A percentile compares a stretch with the other conserved stretches of the same genome.
Conservation (phyloP, 305 asterid species). For the Withania somnifera region DNA sequence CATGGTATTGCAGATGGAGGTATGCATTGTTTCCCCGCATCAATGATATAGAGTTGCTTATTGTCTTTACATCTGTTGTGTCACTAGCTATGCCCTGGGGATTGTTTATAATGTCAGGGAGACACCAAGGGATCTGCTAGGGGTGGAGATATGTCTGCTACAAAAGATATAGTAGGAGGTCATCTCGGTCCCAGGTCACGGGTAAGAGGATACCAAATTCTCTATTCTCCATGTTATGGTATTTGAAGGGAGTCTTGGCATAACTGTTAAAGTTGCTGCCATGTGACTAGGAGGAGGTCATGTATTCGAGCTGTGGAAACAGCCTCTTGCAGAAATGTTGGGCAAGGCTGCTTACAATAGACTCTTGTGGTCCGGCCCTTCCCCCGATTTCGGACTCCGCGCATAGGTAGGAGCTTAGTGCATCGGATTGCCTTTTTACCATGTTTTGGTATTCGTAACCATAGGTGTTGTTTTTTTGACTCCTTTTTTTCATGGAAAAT, state of each 20-base stretch:
- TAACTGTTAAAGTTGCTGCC: no score
- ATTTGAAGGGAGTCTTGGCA: no score
- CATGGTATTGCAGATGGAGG: constrained; percentile 40
- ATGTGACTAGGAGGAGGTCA: no score
- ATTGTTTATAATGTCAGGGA: constrained; percentile 29
- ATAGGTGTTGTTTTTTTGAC: not conserved
- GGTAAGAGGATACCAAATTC: not conserved
- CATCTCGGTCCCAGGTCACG: not conserved
- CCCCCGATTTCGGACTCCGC: no score
- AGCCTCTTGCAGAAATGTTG: no score
- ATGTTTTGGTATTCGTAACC: not conserved
- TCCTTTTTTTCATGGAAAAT: not conserved
- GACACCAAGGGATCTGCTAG: constrained; percentile 49
- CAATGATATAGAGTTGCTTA: not conserved
- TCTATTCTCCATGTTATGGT: not conserved
- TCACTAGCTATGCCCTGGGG: constrained; percentile 9
- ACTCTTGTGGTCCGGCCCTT: no score
- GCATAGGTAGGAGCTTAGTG: no score
- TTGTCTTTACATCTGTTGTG: not conserved
- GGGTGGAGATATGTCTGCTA: constrained; percentile 32
- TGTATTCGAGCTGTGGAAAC: no score
- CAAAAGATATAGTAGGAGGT: not conserved
- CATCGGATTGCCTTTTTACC: no score
- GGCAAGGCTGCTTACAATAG: no score
- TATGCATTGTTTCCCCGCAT: constrained; percentile 8